phyloP scores from a whole-genome alignment of 2,329 filamentous ascomycete genomes.

The Ophiostoma piceae region DNA sequence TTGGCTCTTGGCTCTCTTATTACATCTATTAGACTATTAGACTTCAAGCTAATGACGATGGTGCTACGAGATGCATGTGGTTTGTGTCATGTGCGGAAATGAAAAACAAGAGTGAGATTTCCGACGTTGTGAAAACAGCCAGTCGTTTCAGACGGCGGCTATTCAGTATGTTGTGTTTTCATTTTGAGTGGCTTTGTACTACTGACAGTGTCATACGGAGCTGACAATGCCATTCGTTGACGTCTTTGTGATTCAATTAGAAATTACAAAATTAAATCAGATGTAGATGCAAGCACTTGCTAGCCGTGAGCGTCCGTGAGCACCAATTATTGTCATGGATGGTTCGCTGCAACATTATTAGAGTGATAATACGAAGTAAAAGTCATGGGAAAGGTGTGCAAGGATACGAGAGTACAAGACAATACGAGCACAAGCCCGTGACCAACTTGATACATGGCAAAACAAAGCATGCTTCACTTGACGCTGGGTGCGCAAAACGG shows the following conservation, averaged over 20 bases:
- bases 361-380: too few species aligned
- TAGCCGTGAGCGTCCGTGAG: neutral
- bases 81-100: constrained; percentile 17
- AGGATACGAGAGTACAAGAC: neutral
- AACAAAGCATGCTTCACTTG: constrained; percentile 8
- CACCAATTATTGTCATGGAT: neutral
- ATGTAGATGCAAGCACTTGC: neutral
- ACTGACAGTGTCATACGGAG: neutral
- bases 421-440: neutral
- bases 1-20: neutral
- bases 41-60: neutral
- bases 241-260: neutral
- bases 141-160: constrained; percentile 2
- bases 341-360: neutral
- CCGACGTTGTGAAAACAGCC: neutral
- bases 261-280: neutral
- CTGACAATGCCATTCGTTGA: neutral
- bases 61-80: neutral
- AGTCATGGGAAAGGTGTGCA: neutral
- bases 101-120: neutral
- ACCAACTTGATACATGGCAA: constrained; percentile 4
- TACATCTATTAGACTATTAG: neutral
- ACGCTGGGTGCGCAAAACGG: constrained; percentile 11
- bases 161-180: neutral
- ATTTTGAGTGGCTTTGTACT: neutral